phyloP scores from a whole-genome alignment of 106 monocot species.

The Phalaenopsis equestris region DNA sequence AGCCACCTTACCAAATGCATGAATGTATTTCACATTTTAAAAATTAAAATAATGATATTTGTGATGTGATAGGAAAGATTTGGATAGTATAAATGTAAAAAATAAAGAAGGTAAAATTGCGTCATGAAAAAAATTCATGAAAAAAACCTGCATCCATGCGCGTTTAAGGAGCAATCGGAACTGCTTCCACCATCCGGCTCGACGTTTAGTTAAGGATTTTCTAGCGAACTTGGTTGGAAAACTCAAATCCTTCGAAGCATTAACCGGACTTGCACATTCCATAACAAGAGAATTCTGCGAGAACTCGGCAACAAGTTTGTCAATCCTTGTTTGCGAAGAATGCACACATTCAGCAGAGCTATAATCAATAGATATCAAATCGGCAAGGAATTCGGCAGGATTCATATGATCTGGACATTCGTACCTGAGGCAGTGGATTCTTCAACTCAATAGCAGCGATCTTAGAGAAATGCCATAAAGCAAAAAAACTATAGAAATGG shows the following conservation, averaged over 20 bases:
- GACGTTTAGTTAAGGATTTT: slow-evolving; percentile 41
- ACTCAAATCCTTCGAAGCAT: slow-evolving; percentile 15
- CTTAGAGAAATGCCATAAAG: slow-evolving; percentile 3
- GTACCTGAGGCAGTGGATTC: slow-evolving; percentile 38
- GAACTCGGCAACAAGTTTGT: slow-evolving; percentile 74
- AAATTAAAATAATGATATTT: too few species aligned
- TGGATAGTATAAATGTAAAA: too few species aligned
- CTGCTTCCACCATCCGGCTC: slow-evolving; percentile 81
- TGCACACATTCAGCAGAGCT: slow-evolving; percentile 71
- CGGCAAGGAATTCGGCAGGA: slow-evolving; percentile 90
- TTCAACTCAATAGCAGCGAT: not conserved
- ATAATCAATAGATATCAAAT: slow-evolving; percentile 93
- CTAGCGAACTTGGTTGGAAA: slow-evolving; percentile 19
- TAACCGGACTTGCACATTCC: slow-evolving; percentile 28
- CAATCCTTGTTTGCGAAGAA: slow-evolving; percentile 63
- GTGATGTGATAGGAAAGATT: too few species aligned
- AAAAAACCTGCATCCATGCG: slow-evolving; percentile 88
- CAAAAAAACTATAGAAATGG: not conserved
- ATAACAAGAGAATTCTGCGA: slow-evolving; percentile 24
- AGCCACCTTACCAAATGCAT: too few species aligned
- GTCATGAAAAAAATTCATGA: not conserved
- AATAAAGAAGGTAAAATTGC: not conserved
- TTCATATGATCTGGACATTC: slow-evolving; percentile 82
- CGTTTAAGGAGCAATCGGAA: slow-evolving; percentile 87
- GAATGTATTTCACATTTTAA: too few species aligned